Base-by-base conservation (phyloP, 2,329 filamentous ascomycete species). In the Trichoderma sp. region DNA sequence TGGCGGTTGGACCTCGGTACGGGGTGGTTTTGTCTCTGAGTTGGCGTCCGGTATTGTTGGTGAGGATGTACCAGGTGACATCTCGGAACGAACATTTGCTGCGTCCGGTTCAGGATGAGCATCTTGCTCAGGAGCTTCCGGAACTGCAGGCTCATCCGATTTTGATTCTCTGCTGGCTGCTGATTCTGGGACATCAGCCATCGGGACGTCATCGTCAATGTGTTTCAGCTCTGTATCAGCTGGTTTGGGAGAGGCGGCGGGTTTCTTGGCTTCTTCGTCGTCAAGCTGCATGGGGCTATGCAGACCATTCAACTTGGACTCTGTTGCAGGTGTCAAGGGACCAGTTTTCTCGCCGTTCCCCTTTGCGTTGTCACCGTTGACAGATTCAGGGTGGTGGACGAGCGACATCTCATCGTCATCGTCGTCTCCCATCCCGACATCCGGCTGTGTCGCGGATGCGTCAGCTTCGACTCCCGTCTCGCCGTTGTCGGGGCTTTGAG, bases 51-150 rank as follows among this genome's bases (percentile, higher is more conserved):
- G 81, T 6, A 74, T 76, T 7, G 50, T 21, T 28, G 60, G 28
- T 5, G 45, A 15, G 14, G 50, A 26, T 24, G 50, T 39, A 17
- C 50, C 43, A 14, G 14, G 52, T 58, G 78, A 77, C n/a, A 74
- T 74, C 64, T 81, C 83, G 1, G 74, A 76, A 1, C 75, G 75
- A 30, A 78, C 80, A 2, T 80, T 82, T 2, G 76, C 71, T 0
- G 73, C 75, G 45, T 82, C 81, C 0, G 78, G 81, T 52, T 81
- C 80, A 0, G 80, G 76, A 47, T 74, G 82, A 3, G 70, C 69
- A 1, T 72, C 74, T 50, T 77, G 75, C 39, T 62, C 54, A 45
- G 62, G 45, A 17, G 54, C 45, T 30, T 48, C 43, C 7, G 48
- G 47, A 43, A 34, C 59, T 34, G 26, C 15, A 57, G n/a, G 30